A percentile compares a stretch with the other conserved stretches of the same genome.
phyloP scores from a whole-genome alignment of 2,329 filamentous ascomycete species.

The Hypoxylon sp. region DNA sequence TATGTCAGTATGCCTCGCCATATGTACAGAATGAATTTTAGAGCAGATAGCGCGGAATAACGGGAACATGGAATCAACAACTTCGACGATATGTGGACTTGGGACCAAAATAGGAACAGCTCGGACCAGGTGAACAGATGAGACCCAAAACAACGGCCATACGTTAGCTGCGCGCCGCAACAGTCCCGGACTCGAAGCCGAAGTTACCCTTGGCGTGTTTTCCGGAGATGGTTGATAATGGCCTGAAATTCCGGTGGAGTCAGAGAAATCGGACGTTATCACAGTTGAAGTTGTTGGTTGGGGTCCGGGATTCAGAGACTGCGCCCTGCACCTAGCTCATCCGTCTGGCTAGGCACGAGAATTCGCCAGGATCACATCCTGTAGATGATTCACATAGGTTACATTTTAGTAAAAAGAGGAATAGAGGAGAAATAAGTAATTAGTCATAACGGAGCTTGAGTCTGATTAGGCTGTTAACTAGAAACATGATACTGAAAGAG shows the following conservation, averaged over 20 bases:
- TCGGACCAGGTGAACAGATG: conserved; percentile 6
- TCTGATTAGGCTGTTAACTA: conserved; percentile 12
- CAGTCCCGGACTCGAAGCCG: conserved; percentile 29
- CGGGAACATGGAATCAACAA: not conserved
- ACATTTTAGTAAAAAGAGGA: conserved; percentile 31
- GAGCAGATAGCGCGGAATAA: conserved; percentile 11
- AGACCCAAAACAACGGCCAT: conserved; percentile 24
- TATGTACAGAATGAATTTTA: conserved; percentile 10
- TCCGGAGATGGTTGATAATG: conserved; percentile 19
- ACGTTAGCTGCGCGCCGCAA: conserved; percentile 22
- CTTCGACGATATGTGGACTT: not conserved
- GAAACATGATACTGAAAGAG: conserved; percentile 18
- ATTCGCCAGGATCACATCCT: conserved; percentile 38
- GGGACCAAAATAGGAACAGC: conserved; percentile 20
- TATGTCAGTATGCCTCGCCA: conserved; percentile 34
- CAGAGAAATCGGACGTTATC: conserved; percentile 21
- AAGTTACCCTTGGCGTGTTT: conserved; percentile 13
- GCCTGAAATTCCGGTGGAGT: conserved; percentile 17
- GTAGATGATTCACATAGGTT: conserved; percentile 30
- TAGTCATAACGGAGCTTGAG: conserved; percentile 17
- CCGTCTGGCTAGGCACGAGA: conserved; percentile 39
- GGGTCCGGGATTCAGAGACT: conserved; percentile 41
- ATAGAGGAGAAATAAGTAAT: conserved; percentile 19
- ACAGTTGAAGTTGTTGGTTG: conserved; percentile 38
- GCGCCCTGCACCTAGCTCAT: conserved; percentile 42